Base-by-base conservation (phyloP, 2,329 filamentous ascomycete genomes). In the Fusarium sacchari region DNA sequence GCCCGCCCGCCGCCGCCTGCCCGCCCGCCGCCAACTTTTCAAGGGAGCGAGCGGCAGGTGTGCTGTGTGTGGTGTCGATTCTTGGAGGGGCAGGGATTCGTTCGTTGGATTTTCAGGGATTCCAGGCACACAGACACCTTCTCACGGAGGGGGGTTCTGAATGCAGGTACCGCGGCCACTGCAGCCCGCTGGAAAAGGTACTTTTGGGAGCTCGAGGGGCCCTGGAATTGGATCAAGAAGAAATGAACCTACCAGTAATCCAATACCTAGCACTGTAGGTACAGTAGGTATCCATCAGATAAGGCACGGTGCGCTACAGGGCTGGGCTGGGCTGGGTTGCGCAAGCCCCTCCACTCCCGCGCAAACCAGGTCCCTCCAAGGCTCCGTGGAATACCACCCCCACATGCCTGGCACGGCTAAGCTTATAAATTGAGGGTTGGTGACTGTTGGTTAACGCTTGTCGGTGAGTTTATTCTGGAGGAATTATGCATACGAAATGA, bases 161-260 rank as follows among this genome's bases (percentile, higher is more conserved):
- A 72, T 72, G 71, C 71, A 74, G 71, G 71, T 74, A 74, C 71
- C 71, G 24, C 13, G 39, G 9, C 64, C 71, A 74, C 67, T 65
- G 52, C 42, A 65, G 30, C 44, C 32, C 34, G 71, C 57, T 60
- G 60, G 10, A 44, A 52, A 32, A 20, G 58, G 71, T 74, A 74
- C 72, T 66, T 74, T 55, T 37, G 49, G 49, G 32, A 55, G 47
- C 44, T 64, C 37, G 42, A 36, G 42, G 24, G 37, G 30, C 39
- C 43, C 44, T 72, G 36, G 50, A 60, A 60, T 57, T 62, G 39
- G 24, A 58, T 62, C 46, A 44, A 47, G 39, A 44, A 47, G 39
- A 43, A 52, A 62, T 60, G 34, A 43, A 28, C 26, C 40, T 24
- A n/a, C n/a, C 40, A n/a, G n/a, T 24, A 46, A 46, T 46, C 34